Evolutionary conservation across 352 stramenopile genomes (phyloP).

Genomic region (Phytophthora pseudosyringae): DNA sequence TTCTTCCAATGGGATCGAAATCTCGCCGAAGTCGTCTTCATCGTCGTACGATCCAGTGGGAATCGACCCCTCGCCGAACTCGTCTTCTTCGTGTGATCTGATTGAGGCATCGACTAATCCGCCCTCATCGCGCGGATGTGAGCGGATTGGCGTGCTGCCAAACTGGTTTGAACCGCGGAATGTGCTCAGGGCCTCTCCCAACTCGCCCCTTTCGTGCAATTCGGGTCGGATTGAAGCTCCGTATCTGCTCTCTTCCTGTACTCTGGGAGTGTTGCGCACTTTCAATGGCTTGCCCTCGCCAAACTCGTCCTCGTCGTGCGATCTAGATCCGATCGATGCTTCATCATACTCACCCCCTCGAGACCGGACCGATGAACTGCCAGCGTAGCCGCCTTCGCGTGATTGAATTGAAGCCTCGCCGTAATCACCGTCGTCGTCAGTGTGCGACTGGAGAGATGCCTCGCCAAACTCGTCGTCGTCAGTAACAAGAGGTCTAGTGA

Average conservation of each 20-base stretch:
- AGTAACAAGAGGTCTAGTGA: too few relatives aligned
- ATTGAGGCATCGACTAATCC: too few relatives aligned
- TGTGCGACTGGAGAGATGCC: background rate
- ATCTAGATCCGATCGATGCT: background rate
- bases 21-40: background rate
- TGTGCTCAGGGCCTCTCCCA: too few relatives aligned
- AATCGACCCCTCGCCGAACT: slow-evolving; percentile 3
- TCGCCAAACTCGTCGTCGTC: background rate
- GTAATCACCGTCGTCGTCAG: background rate
- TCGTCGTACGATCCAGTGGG: slow-evolving; percentile 1
- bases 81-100: background rate
- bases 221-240: background rate
- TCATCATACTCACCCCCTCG: background rate
- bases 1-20: slow-evolving; percentile 6
- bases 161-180: too few relatives aligned
- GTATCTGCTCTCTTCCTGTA: background rate
- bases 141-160: too few relatives aligned
- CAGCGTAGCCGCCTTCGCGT: background rate
- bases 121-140: too few relatives aligned
- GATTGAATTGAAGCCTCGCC: background rate
- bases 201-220: background rate
- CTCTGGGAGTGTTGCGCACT: background rate
- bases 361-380: background rate
- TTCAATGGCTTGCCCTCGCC: background rate
- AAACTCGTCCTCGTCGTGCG: background rate